phyloP scores from a whole-genome alignment of 2,329 filamentous ascomycete species.

The Stagonosporopsis chrysanthemi region DNA sequence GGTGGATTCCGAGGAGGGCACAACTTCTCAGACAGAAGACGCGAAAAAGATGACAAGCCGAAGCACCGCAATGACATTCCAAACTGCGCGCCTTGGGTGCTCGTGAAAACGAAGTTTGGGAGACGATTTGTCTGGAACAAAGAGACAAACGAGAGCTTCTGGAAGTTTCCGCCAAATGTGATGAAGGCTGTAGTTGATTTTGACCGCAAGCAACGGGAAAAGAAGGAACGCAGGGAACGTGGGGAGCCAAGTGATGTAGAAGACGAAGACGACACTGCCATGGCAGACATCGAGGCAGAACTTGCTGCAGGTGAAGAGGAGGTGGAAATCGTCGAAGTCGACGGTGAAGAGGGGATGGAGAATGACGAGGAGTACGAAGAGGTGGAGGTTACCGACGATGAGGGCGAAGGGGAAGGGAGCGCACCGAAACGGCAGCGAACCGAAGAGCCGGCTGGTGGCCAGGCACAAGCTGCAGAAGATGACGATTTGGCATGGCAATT shows the following conservation, averaged over 20 bases:
- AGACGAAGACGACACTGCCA: slow-evolving; percentile 37
- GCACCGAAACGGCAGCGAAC: slow-evolving; percentile 59
- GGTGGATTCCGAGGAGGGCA: slow-evolving; percentile 55
- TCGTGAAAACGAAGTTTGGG: slow-evolving; percentile 92
- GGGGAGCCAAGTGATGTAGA: slow-evolving; percentile 49
- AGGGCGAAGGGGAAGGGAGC: slow-evolving; percentile 57
- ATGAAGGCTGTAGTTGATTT: slow-evolving; percentile 77
- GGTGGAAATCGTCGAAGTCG: slow-evolving; percentile 43
- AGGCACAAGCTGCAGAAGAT: slow-evolving; percentile 82
- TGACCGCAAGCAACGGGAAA: slow-evolving; percentile 73
- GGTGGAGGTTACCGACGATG: slow-evolving; percentile 72
- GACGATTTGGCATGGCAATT: slow-evolving; percentile 94
- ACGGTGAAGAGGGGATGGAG: slow-evolving; percentile 53
- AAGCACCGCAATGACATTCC: slow-evolving; percentile 81
- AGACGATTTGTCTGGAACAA: slow-evolving; percentile 91
- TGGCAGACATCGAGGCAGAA: slow-evolving; percentile 45
- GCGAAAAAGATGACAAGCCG: slow-evolving; percentile 80
- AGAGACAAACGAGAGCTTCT: slow-evolving; percentile 86
- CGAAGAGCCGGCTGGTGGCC: slow-evolving; percentile 53
- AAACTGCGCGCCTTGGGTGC: slow-evolving; percentile 82
- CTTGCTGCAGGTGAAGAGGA: slow-evolving; percentile 42
- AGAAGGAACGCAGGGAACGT: slow-evolving; percentile 63
- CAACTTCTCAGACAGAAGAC: slow-evolving; percentile 66
- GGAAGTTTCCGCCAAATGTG: slow-evolving; percentile 90
- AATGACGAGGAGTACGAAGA: slow-evolving; percentile 80